Percentiles rank a stretch among this genome's conserved stretches.
Conservation (phyloP, 73 alveolate species). For the Tetrahymena malaccensis region DNA sequence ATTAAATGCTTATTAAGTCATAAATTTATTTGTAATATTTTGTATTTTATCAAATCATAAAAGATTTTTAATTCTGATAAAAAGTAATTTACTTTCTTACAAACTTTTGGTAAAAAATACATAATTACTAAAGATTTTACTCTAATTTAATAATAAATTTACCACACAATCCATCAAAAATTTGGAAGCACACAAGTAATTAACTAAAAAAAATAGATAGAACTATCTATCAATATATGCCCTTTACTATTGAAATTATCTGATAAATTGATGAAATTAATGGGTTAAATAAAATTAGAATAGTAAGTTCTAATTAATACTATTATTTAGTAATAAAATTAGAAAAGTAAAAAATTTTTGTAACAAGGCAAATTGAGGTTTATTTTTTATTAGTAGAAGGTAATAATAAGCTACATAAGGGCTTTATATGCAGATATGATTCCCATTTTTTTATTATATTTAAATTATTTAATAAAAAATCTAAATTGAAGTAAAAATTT, state of each 20-base stretch:
- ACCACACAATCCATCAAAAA: background rate
- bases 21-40: background rate
- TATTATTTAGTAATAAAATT: too few species aligned
- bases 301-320: background rate
- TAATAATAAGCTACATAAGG: too few species aligned
- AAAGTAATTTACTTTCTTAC: background rate
- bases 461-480: too few species aligned
- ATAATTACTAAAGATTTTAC: background rate
- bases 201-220: background rate
- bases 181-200: background rate
- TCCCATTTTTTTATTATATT: background rate
- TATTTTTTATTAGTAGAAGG: too few species aligned
- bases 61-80: background rate
- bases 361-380: background rate
- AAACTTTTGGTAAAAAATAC: too few species aligned
- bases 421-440: background rate
- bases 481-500: too few species aligned
- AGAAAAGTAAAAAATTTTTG: background rate
- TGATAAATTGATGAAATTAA: background rate
- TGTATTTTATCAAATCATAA: background rate
- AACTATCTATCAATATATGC: too few species aligned
- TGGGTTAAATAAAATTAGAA: too few species aligned
- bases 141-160: too few species aligned
- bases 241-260: too few species aligned
- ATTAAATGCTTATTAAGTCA: background rate